phyloP scores from a whole-genome alignment of 768 basidiomycete genomes.

The Mycena polygramma region DNA sequence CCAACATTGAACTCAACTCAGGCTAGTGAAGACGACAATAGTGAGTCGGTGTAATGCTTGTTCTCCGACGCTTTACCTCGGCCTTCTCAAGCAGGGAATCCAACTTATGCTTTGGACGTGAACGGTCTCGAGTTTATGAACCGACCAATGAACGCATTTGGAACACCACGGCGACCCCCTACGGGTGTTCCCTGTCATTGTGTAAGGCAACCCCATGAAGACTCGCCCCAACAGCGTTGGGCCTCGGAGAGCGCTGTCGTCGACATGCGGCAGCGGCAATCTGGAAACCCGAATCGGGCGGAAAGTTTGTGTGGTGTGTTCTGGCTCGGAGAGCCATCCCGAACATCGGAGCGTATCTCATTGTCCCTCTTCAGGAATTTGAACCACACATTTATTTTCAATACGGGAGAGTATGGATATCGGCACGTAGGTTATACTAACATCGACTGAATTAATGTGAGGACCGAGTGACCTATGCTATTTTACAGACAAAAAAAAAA shows the following conservation, averaged over 20 bases:
- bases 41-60: conserved; percentile 31
- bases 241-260: conserved; percentile 27
- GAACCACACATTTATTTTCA: conserved; percentile 22
- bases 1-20: neutral
- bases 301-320: conserved; percentile 30
- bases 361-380: conserved; percentile 2
- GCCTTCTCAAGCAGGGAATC: conserved; percentile 25
- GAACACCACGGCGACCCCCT: conserved; percentile 30
- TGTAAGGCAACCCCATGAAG: conserved; percentile 31
- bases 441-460: conserved; percentile 18
- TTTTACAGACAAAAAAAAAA: conserved; percentile 19
- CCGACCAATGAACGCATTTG: conserved; percentile 19
- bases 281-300: conserved; percentile 27
- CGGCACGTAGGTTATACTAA: conserved; percentile 4
- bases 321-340: conserved; percentile 19
- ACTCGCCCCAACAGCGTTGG: conserved; percentile 25
- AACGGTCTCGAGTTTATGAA: conserved; percentile 29
- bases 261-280: conserved; percentile 34
- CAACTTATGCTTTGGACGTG: conserved; percentile 33
- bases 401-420: conserved; percentile 3
- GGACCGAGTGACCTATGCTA: conserved; percentile 1
- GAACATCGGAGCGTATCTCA: neutral
- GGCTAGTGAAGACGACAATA: conserved; percentile 6
- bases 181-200: conserved; percentile 24
- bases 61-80: conserved; percentile 35